Conservation (phyloP, 306 rosid genomes). For the Malus sylvestris region DNA sequence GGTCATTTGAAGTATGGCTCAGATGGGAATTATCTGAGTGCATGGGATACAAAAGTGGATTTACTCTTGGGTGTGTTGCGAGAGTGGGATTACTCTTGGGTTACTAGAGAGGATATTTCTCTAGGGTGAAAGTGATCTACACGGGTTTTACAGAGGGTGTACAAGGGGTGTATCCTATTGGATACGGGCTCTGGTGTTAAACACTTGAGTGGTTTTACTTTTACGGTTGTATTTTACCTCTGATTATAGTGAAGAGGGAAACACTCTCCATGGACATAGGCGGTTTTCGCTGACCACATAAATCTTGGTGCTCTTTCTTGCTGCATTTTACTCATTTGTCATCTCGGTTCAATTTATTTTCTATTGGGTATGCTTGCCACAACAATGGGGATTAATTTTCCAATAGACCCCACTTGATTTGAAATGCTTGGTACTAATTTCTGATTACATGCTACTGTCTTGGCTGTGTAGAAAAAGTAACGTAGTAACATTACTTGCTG, state of each 20-base stretch:
- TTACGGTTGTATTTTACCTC: not conserved
- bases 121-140: not conserved
- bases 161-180: not conserved
- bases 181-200: not conserved
- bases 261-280: no score
- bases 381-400: no score
- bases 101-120: not conserved
- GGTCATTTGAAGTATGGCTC: not conserved
- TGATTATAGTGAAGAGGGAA: not conserved
- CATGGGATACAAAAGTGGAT: not conserved
- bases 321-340: no score
- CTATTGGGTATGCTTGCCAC: no score
- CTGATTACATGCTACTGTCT: not conserved
- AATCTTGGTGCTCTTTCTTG: no score
- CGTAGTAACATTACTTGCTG: not conserved
- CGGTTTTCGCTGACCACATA: no score
- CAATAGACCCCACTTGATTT: not conserved
- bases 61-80: not conserved
- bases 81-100: not conserved
- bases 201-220: not conserved
- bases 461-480: not conserved
- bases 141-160: not conserved
- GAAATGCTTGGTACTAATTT: not conserved
- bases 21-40: not conserved
- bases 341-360: no score